phyloP scores from a whole-genome alignment of 2,329 filamentous ascomycete species.

The Penicillium sp. region DNA sequence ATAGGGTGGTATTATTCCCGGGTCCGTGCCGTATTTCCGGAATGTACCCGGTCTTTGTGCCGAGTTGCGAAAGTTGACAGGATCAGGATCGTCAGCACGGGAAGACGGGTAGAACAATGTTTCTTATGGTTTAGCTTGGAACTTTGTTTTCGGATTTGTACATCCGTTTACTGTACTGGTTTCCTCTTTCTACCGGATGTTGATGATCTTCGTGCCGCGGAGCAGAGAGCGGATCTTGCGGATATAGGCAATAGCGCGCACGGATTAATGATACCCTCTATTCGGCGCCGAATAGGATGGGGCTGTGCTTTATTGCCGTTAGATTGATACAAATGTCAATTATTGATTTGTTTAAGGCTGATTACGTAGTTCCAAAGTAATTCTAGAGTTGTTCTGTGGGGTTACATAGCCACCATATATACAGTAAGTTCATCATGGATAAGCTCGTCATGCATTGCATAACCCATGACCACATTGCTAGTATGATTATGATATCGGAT shows the following conservation, averaged over 20 bases:
- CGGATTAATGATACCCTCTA: not conserved
- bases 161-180: not conserved
- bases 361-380: not conserved
- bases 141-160: not conserved
- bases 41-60: not conserved
- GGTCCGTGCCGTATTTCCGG: not conserved
- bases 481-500: too few species aligned
- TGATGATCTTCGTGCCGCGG: not conserved
- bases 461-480: too few species aligned
- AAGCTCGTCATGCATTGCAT: too few species aligned
- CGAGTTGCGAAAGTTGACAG: not conserved
- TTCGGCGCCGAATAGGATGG: not conserved
- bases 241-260: not conserved
- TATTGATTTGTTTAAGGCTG: not conserved
- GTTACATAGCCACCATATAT: too few species aligned
- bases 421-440: too few species aligned
- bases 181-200: not conserved
- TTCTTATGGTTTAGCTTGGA: not conserved
- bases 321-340: not conserved
- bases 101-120: not conserved
- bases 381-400: not conserved
- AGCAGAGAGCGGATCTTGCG: not conserved
- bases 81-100: not conserved
- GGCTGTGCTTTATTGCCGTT: not conserved
- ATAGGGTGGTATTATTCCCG: not conserved